Base-by-base conservation (phyloP, 2,329 filamentous ascomycete species). In the Paramyrothecium roridum region DNA sequence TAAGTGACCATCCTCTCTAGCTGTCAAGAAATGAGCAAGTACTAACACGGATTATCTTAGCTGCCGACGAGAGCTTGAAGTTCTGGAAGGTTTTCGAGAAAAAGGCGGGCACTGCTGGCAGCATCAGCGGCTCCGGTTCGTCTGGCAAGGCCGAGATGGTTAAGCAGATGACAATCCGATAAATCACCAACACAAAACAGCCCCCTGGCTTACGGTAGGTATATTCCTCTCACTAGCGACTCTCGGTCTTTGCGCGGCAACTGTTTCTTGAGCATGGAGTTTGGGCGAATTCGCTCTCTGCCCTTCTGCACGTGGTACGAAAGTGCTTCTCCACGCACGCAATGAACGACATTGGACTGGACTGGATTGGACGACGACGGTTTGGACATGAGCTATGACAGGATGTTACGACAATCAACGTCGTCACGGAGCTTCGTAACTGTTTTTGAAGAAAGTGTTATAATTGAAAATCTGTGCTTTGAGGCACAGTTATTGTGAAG, bases 21-120 rank as follows among this genome's bases (percentile, higher is more conserved):
- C 20, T 20, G 12, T 8, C 8, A 8, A 3, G 2, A 23, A 52
- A 6, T 50, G 10, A 50, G 17, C 11, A 12, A n/a, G 33, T 22
- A 30, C 20, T 30, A 19, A 57, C 63, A 61, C 63, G n/a, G 55
- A 50, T 48, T 2, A 40, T 50, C 47, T 16, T 52, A 86, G 90
- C 93, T 65, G 93, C 93, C 40, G 95, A 99, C 67, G 95, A 99
- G 81, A 93, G 89, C 70, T 82, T 99, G 74, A 99, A 99, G 80
- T 99, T 99, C 83, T 99, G 95, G 95, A 99, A 99, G 86, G 83
- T 99, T 65, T 99, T 99, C 69, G 95, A 99, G 83, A 97, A 96
- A 85, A 98, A 97, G 85, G 81, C 93, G 19, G 92, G 91, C 54
- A 79, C 83, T 56, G 78, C 83, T 57, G 83, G 87, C 52, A 83